A percentile compares a stretch with the other conserved stretches of the same genome.
These are phyloP conservation scores for Botrytis squamosa DNA, from an alignment of 2,329 filamentous ascomycete species.

Conservation along the genomic window DNA sequence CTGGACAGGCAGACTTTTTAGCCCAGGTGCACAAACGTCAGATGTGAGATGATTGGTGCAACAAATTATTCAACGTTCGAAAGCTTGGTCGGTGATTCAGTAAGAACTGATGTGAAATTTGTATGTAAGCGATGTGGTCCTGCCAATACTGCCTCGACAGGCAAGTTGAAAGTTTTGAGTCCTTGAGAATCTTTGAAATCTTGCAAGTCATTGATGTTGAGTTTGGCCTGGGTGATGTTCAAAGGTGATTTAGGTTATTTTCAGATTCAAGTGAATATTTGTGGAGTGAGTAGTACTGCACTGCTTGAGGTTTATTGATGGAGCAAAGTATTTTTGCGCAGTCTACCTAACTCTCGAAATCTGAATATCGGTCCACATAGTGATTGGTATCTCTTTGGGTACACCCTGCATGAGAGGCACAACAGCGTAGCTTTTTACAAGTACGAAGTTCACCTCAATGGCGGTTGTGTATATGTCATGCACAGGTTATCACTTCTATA, in stretches of 20 bases:
- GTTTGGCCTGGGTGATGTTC: not conserved
- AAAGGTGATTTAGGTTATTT: not conserved
- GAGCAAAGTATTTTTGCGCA: not conserved
- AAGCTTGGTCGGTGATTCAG: not conserved
- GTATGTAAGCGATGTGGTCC: not conserved
- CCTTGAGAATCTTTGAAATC: not conserved
- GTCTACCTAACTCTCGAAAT: not conserved
- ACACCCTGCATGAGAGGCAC: not conserved
- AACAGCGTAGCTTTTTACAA: not conserved
- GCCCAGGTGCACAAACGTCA: not conserved
- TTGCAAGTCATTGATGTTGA: not conserved
- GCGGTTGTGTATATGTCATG: not conserved
- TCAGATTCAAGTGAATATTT: not conserved
- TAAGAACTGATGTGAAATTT: not conserved
- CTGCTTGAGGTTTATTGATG: rapidly evolving
- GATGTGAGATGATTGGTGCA: not conserved
- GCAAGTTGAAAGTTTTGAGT: not conserved
- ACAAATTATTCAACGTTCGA: rapidly evolving
- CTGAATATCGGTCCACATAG: not conserved
- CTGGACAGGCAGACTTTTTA: not conserved
- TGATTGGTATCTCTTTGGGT: not conserved
- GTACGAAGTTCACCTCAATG: not conserved
- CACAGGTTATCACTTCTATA: not conserved
- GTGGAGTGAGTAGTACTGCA: not conserved
- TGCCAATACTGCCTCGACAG: not conserved